phyloP scores from a whole-genome alignment of 306 rosid species.

The Neltuma alba region DNA sequence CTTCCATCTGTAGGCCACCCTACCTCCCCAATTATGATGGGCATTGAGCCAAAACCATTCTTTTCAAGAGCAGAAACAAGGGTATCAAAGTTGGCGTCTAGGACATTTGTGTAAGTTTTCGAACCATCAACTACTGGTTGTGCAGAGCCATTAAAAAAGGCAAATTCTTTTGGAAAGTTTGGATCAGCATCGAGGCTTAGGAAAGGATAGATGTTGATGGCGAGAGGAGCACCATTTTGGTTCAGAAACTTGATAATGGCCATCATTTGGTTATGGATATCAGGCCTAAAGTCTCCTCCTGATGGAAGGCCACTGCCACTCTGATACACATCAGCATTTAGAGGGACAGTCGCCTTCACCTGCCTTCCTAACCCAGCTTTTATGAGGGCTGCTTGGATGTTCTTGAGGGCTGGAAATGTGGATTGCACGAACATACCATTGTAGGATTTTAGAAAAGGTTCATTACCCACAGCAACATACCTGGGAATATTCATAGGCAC shows the following conservation, averaged over 20 bases:
- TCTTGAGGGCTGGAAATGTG: constrained; percentile 84
- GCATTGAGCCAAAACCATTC: constrained; percentile 72
- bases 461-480: constrained; percentile 88
- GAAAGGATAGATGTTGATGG: constrained; percentile 94
- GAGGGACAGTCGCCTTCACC: constrained; percentile 84
- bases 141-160: constrained; percentile 77
- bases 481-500: constrained; percentile 38
- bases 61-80: constrained; percentile 83
- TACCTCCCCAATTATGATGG: constrained; percentile 82
- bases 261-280: constrained; percentile 64
- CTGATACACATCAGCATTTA: constrained; percentile 93
- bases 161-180: constrained; percentile 85
- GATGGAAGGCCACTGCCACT: constrained; percentile 74
- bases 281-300: constrained; percentile 79
- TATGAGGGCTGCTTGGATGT: constrained; percentile 88
- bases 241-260: constrained; percentile 72
- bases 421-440: constrained; percentile 58
- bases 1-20: constrained; percentile 98
- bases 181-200: constrained; percentile 95
- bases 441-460: constrained; percentile 81
- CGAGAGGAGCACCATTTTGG: constrained; percentile 61
- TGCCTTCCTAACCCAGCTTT: constrained; percentile 88
- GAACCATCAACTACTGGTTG: constrained; percentile 85
- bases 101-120: constrained; percentile 75
- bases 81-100: constrained; percentile 94